phyloP scores from a whole-genome alignment of 495 filamentous ascomycete genomes.

The Aspergillus indologenus region DNA sequence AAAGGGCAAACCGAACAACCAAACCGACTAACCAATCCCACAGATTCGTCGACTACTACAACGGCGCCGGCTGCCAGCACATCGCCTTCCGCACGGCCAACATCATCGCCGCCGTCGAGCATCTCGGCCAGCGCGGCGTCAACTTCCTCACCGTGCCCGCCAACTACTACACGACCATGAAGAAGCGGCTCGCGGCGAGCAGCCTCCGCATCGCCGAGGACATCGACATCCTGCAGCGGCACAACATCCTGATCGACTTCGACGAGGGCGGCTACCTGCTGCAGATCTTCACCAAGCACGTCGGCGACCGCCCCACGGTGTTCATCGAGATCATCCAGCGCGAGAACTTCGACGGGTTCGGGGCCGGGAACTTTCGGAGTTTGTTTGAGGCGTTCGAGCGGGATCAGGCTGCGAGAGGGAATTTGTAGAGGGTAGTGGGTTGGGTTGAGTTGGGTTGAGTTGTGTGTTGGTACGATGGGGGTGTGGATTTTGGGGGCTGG shows the following conservation, averaged over 20 bases:
- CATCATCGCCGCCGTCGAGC: constrained; percentile 59
- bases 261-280: constrained; percentile 73
- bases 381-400: constrained; percentile 79
- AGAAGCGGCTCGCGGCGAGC: constrained; percentile 44
- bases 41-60: constrained; percentile 61
- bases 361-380: constrained; percentile 77
- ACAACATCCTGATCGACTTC: constrained; percentile 76
- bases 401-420: constrained; percentile 54
- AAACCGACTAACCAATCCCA: no score
- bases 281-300: constrained; percentile 72
- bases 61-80: constrained; percentile 71
- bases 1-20: no score
- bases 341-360: constrained; percentile 71
- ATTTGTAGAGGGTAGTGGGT: constrained; percentile 7
- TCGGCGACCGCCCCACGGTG: constrained; percentile 77
- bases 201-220: constrained; percentile 55
- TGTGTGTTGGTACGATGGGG: background rate
- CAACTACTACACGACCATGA: constrained; percentile 67
- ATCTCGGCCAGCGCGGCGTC: constrained; percentile 62
- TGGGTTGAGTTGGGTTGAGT: background rate
- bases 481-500: no score
- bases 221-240: constrained; percentile 55
- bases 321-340: constrained; percentile 81
- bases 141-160: constrained; percentile 72
- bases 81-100: constrained; percentile 67